Evolutionary conservation across 495 filamentous ascomycete genomes (phyloP), one percentile per base, ranked within the genome.

Genomic region (Penicillium lagena): DNA sequence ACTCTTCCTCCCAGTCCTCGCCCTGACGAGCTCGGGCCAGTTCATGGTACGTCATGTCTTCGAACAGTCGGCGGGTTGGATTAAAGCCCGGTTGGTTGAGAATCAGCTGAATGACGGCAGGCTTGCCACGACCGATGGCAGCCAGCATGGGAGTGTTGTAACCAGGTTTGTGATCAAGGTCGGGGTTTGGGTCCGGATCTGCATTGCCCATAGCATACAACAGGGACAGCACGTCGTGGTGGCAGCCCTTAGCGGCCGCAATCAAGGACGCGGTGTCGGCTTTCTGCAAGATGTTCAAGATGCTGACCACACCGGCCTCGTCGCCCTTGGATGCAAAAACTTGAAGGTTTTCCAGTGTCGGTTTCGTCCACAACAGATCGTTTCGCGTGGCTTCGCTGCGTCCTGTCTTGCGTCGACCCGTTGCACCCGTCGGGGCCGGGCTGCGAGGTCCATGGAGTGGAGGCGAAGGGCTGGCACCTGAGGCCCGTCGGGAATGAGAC

Each of bases 131-230:
- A 8, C 93, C 93, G 43, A 98, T 96, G 2, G 93, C 89, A 31
- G 89, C 89, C 28, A 96, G 76, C 78, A 98, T 95, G 3, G 94
- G 94, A 1, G 91, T 97, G 48, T 84, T 84, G 50, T 86, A 71
- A 7, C 71, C 76, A 12, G 68, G 52, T 43, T 68, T 73, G 35
- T 73, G 71, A 28, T 66, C 66, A 15, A 64, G 52, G 11, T 78
- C 43, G 5, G 87, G 85, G 7, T 77, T 72, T 0, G 91, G 93
- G 59, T 95, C 90, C 2, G 87, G 81, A 50, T 95, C 81, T 12
- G 83, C 82, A 41, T 75, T 72, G 2, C 89, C 87, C 54, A 95
- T 77, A 7, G 87, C 94, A 45, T 97, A 70, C 40, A 97, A 72
- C 33, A 96, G 73, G 56, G 87, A 86, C 36, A 97, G 75, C 11